Percentiles rank a stretch among this genome's conserved stretches.
phyloP scores from a whole-genome alignment of 345 rosid genomes.

The Turritis glabra region DNA sequence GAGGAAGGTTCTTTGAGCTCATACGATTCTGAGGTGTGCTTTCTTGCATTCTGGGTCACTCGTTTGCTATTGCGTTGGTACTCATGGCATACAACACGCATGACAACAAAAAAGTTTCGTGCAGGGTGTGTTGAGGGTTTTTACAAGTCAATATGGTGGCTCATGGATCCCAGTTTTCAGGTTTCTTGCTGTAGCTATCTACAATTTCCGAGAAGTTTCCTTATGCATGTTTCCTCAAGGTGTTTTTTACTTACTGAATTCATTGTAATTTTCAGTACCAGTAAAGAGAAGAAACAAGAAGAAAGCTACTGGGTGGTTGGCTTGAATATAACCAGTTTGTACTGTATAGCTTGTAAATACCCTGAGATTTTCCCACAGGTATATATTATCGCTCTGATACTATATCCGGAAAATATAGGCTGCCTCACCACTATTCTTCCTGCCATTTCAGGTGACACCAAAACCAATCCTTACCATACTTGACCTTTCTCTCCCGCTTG shows the following conservation, averaged over 20 bases:
- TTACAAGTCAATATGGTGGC: conserved; percentile 78
- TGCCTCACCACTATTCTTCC: conserved; percentile 17
- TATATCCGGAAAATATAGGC: not conserved
- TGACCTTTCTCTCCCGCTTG: conserved; percentile 72
- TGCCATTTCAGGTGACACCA: conserved; percentile 73
- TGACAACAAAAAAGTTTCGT: conserved; percentile 25
- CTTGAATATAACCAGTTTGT: conserved; percentile 64
- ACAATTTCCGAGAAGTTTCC: conserved; percentile 5
- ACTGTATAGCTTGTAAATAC: conserved; percentile 68
- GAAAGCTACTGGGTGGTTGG: conserved; percentile 95
- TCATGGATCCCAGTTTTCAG: conserved; percentile 96
- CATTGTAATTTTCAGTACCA: conserved; percentile 51
- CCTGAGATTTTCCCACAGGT: conserved; percentile 86
- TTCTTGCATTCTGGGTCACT: not conserved
- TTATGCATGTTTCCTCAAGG: not conserved
- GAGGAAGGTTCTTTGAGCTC: conserved; percentile 87
- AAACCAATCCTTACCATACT: conserved; percentile 78
- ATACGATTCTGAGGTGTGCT: conserved; percentile 79
- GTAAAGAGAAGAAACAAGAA: conserved; percentile 61
- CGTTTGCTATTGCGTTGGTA: conserved; percentile 14
- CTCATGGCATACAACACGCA: not conserved
- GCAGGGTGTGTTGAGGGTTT: conserved; percentile 79
- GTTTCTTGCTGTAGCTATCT: conserved; percentile 44
- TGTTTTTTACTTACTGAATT: not conserved
- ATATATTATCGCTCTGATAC: conserved; percentile 9